Percentiles rank a stretch among this genome's conserved stretches.
Conservation (phyloP, 106 monocot species). For the Allium cepa region DNA sequence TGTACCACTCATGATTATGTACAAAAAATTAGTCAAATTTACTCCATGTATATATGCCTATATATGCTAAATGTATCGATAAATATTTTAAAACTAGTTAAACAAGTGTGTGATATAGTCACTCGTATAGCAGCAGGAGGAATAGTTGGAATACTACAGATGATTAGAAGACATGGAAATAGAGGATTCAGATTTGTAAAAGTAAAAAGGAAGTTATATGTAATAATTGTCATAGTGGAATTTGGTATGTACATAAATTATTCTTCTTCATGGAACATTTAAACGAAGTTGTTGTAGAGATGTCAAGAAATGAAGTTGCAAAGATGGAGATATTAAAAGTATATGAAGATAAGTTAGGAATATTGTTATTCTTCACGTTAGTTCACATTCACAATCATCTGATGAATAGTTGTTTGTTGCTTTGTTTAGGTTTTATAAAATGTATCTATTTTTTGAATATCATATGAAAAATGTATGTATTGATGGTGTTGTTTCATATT, state of each 20-base stretch:
- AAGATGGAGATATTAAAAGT: conserved; percentile 20
- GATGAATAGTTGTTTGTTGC: not conserved
- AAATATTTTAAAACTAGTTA: conserved; percentile 54
- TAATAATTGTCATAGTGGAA: conserved; percentile 72
- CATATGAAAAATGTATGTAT: no score
- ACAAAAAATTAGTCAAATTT: not conserved
- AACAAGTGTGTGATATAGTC: conserved; percentile 77
- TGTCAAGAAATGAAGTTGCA: conserved; percentile 74
- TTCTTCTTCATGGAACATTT: conserved; percentile 75
- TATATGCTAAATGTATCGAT: conserved; percentile 53
- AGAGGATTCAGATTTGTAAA: conserved; percentile 42
- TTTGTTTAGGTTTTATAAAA: no score
- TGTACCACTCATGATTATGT: no score
- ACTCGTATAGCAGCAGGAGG: conserved; percentile 74
- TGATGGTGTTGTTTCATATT: no score
- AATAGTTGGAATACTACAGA: conserved; percentile 92
- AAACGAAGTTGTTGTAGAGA: conserved; percentile 71
- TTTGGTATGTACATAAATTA: conserved; percentile 63
- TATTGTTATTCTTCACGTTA: conserved; percentile 74
- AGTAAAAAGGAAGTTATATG: conserved; percentile 23
- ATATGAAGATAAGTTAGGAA: conserved; percentile 72
- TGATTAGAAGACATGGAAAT: conserved; percentile 84
- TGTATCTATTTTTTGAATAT: no score
- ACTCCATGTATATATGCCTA: not conserved
- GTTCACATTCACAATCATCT: conserved; percentile 25